Conservation (phyloP, 345 rosid genomes). For the Hypericum perforatum region DNA sequence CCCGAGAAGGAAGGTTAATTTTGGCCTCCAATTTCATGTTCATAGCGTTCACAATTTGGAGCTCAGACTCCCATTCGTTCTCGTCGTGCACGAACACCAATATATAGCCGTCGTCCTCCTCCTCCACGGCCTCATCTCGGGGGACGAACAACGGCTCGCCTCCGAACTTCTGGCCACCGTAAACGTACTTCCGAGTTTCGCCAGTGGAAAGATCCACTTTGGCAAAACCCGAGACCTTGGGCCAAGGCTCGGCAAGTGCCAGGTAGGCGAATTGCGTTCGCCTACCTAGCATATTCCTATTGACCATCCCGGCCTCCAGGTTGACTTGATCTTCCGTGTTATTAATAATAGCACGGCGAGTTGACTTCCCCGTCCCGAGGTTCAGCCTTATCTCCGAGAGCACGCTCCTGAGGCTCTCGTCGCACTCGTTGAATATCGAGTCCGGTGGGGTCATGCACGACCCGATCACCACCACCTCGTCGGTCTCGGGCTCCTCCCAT, state of each 20-base stretch:
- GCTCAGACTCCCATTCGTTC: slow-evolving; percentile 62
- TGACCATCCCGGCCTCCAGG: slow-evolving; percentile 2
- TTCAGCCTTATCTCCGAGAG: slow-evolving; percentile 52
- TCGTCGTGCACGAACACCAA: slow-evolving; percentile 73
- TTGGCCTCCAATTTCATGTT: slow-evolving; percentile 50
- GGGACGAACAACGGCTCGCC: slow-evolving; percentile 79
- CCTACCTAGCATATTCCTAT: not conserved
- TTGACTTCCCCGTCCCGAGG: not conserved
- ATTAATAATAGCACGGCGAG: not conserved
- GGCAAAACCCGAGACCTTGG: slow-evolving; percentile 1
- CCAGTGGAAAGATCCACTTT: slow-evolving; percentile 15
- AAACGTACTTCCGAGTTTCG: not conserved
- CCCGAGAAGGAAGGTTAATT: slow-evolving; percentile 65
- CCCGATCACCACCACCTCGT: slow-evolving; percentile 76
- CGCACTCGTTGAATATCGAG: slow-evolving; percentile 79
- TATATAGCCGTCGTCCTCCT: slow-evolving; percentile 63
- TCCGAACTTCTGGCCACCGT: slow-evolving; percentile 48
- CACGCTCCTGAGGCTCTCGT: slow-evolving; percentile 2
- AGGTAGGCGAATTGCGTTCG: not conserved
- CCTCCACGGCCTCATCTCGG: slow-evolving; percentile 12
- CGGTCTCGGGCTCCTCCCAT: slow-evolving; percentile 81
- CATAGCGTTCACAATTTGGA: slow-evolving; percentile 60
- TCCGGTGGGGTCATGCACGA: slow-evolving; percentile 87
- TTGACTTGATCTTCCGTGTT: not conserved
- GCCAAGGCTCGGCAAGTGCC: not conserved